Evolutionary conservation across 1,284 basidiomycete genomes (phyloP).

Genomic region (Marasmius fiardii): DNA sequence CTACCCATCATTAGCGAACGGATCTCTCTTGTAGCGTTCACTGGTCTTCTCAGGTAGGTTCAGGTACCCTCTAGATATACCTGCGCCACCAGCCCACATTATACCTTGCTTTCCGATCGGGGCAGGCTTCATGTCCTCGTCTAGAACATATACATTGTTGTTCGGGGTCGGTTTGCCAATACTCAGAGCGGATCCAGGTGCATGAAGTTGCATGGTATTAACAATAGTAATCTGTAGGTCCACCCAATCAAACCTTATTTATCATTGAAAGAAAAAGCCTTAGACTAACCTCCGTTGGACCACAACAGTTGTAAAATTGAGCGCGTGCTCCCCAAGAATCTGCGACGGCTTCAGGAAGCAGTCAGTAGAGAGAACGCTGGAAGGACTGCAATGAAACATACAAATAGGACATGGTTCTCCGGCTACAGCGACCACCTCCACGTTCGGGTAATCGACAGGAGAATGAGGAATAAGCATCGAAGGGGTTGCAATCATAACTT

Average conservation of each 20-base stretch:
- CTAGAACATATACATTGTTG: conserved; percentile 55
- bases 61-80: conserved; percentile 51
- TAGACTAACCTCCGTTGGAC: conserved; percentile 43
- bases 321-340: conserved; percentile 44
- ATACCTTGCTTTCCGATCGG: conserved; percentile 51
- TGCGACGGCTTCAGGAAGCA: conserved; percentile 37
- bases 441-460: conserved; percentile 52
- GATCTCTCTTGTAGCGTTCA: conserved; percentile 48
- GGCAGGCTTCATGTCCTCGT: conserved; percentile 45
- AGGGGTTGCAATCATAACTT: conserved; percentile 52
- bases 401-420: conserved; percentile 60
- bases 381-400: conserved; percentile 18
- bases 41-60: conserved; percentile 52
- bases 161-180: conserved; percentile 60
- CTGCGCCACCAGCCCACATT: conserved; percentile 59
- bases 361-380: background rate
- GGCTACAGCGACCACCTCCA: conserved; percentile 55
- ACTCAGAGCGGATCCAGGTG: conserved; percentile 36
- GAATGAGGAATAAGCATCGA: conserved; percentile 53
- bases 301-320: conserved; percentile 46
- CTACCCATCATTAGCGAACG: conserved; percentile 49
- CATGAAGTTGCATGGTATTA: conserved; percentile 52
- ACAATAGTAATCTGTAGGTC: conserved; percentile 50
- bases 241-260: background rate
- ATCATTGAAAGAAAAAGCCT: background rate